Base-by-base conservation (phyloP, 352 stramenopile genomes). In the Globisporangium spinosum region DNA sequence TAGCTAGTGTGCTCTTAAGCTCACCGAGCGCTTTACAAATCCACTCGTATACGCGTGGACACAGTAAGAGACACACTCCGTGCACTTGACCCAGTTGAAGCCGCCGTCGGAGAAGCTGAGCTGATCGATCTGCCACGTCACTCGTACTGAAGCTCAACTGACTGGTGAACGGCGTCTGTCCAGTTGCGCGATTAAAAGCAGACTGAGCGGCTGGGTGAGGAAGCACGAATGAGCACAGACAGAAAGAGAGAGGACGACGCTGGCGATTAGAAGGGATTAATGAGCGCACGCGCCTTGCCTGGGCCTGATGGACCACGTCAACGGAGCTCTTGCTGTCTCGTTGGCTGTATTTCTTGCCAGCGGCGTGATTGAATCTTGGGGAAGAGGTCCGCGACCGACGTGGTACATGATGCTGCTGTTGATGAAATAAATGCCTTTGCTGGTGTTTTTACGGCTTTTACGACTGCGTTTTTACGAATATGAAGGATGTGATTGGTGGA, bases 31-130 rank as follows among this genome's bases (percentile, higher is more conserved):
- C 27, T 32, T 32, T 32, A 32, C 27, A 32, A 32, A 32, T 32
- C 0, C 27, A 32, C 27, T 32, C 27, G 27, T 32, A 32, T 32
- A 32, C 27, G 27, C 27, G 27, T 3, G 27, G 27, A 32, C 27
- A 32, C 27, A 32, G 27, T 32, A 3, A 32, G 27, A 7, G 27
- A 32, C 27, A 32, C 27, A 32, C 27, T 32, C 27, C 3, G 27
- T 32, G 27, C 27, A 32, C 23, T 23, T 49, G 27, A 5, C 4
- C 17, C 13, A n/a, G 27, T 15, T 49, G 40, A 49, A 49, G 62
- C 35, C 62, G 62, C 51, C 62, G 62, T 67, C 62, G 62, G 51
- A 67, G 62, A 67, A 29, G 23, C 15, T 34, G 23, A 23, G 23
- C 25, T 34, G 15, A 13, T 58, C 15, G 43, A 51, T 51, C 53